Percentiles rank a stretch among this genome's conserved stretches.
Evolutionary conservation across 257 asterid species (phyloP).

Genomic region (Ilex aquifolium): DNA sequence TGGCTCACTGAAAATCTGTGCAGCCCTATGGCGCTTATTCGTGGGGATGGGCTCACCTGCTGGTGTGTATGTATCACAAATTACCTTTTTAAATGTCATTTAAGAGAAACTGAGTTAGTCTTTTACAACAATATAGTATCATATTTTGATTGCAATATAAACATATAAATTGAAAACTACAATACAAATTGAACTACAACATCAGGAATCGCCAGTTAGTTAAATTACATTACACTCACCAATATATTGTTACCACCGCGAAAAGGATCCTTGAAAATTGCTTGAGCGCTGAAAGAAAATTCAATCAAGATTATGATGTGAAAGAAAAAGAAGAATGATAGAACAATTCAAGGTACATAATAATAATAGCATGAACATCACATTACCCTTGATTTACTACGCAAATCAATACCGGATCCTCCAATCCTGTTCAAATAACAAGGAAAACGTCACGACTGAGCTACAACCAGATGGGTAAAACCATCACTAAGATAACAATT

Average conservation of each 20-base stretch:
- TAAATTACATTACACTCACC: slow-evolving; percentile 39
- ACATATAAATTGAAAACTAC: background rate
- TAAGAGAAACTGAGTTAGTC: background rate
- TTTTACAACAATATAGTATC: background rate
- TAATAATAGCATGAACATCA: slow-evolving; percentile 2
- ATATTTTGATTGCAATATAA: background rate
- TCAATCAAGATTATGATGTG: slow-evolving; percentile 11
- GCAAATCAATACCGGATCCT: slow-evolving; percentile 82
- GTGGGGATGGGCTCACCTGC: slow-evolving; percentile 97
- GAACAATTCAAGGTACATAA: slow-evolving; percentile 39
- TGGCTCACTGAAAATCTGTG: slow-evolving; percentile 76
- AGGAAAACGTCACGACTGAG: background rate
- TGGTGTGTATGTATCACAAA: slow-evolving; percentile 92
- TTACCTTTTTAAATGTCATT: slow-evolving; percentile 43
- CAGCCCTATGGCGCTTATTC: slow-evolving; percentile 86
- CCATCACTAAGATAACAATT: too few relatives aligned
- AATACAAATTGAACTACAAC: background rate
- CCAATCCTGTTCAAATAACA: slow-evolving; percentile 61
- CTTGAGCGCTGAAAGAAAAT: slow-evolving; percentile 69
- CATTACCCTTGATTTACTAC: slow-evolving; percentile 90
- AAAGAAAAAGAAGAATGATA: background rate
- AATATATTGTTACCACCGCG: slow-evolving; percentile 96
- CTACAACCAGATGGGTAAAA: background rate
- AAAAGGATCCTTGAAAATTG: slow-evolving; percentile 96
- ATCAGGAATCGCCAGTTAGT: too few relatives aligned